Percentiles rank a stretch among this genome's conserved stretches.
Conservation (phyloP, 169 alveolate genomes). For the Eimeria sp. region DNA sequence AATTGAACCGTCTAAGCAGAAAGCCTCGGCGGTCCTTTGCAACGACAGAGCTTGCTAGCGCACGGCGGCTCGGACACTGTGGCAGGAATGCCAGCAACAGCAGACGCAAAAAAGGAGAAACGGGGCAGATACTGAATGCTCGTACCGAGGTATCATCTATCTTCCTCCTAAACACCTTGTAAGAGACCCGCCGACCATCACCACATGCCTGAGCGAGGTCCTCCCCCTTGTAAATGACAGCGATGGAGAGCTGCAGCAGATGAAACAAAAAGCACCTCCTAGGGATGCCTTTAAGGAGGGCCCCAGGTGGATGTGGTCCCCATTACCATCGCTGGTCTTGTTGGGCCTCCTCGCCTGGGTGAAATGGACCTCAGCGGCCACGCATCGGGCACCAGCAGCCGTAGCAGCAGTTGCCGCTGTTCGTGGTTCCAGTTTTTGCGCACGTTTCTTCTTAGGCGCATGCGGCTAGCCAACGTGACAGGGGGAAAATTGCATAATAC, state of each 20-base stretch:
- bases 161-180: slow-evolving; percentile 49
- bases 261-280: background rate
- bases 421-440: background rate
- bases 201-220: slow-evolving; percentile 64
- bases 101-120: background rate
- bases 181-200: slow-evolving; percentile 54
- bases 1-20: background rate
- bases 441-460: background rate
- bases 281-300: background rate
- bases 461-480: background rate
- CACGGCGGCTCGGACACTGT: background rate
- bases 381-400: background rate
- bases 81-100: background rate
- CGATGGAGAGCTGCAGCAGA: slow-evolving; percentile 67
- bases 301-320: background rate
- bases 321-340: background rate
- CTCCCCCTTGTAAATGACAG: slow-evolving; percentile 76
- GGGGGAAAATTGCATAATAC: too few relatives aligned
- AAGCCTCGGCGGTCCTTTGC: background rate
- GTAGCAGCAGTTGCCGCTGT: background rate
- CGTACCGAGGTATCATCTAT: slow-evolving; percentile 63
- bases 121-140: background rate
- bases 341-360: background rate
- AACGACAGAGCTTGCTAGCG: background rate
- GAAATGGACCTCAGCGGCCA: background rate